Percentiles rank a stretch among this genome's conserved stretches.
phyloP scores from a whole-genome alignment of 306 rosid genomes.

The Lathyrus oleraceus region DNA sequence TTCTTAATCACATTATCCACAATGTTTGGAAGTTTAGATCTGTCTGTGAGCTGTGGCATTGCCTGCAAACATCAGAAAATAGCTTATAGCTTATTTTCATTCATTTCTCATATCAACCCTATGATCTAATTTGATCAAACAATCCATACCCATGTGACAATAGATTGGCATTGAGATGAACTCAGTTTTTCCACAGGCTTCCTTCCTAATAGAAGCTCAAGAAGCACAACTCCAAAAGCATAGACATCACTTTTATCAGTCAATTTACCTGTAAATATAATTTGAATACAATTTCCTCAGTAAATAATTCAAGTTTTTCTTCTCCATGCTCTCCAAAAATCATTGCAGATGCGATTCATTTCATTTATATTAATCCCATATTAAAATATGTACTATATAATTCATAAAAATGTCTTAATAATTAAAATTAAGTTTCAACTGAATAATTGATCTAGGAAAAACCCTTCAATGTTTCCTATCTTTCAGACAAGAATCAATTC shows the following conservation, averaged over 20 bases:
- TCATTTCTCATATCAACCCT: constrained; percentile 15
- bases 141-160: constrained; percentile 89
- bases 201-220: constrained; percentile 88
- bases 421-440: neutral
- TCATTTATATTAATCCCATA: neutral
- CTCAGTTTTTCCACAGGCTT: constrained; percentile 91
- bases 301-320: constrained; percentile 5
- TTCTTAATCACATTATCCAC: constrained; percentile 83
- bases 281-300: neutral
- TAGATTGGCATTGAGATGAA: constrained; percentile 88
- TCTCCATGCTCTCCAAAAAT: constrained; percentile 5
- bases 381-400: neutral
- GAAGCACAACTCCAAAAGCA: constrained; percentile 92
- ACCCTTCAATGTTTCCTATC: constrained; percentile 33
- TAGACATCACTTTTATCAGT: constrained; percentile 98
- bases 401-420: neutral
- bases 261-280: constrained; percentile 69
- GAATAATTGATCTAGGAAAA: constrained; percentile 17
- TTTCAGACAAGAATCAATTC: constrained; percentile 34
- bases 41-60: constrained; percentile 96
- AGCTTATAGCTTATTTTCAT: constrained; percentile 10
- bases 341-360: constrained; percentile 3
- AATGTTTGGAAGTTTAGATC: constrained; percentile 87
- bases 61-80: constrained; percentile 64
- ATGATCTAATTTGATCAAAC: constrained; percentile 9